Base-by-base conservation (phyloP, 2,329 filamentous ascomycete species). In the Allantophomopsis cytisporea region DNA sequence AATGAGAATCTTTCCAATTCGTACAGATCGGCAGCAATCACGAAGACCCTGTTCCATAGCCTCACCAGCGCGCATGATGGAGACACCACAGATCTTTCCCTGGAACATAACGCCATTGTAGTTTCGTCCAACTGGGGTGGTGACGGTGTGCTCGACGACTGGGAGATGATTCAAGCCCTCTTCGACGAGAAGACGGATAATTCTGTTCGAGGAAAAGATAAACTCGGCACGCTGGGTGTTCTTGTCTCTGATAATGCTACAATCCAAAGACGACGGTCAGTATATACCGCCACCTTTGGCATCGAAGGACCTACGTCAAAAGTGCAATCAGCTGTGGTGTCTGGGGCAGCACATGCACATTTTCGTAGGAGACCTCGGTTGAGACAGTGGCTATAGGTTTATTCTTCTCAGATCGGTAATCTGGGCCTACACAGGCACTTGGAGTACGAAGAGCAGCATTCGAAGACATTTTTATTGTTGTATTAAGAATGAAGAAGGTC, bases 131-230 rank as follows among this genome's bases (percentile, higher is more conserved):
- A 95, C 83, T 1, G 91, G 91, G 6, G 91, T 96, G 33, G 81
- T 93, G 54, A 98, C 83, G 21, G 80, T 78, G 53, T 93, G 85
- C 55, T 86, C 81, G 39, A 94, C 78, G 14, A 94, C 86, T 1
- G 91, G 91, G 33, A 98, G 73, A 60, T 98, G 91, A 61, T 98
- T 98, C 40, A 98, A 70, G 4, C 91, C 91, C 63, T 98, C 91
- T 62, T 98, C 91, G 32, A 98, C 91, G 6, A 98, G 73, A 33
- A 98, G 71, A 23, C 91, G 85, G 59, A 96, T 96, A 59, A 98
- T 96, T 43, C 91, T 79, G 64, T 98, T 98, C 34, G 88, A 94
- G 66, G 96, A 94, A 65, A 98, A 98, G 57, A 98, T 95, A 60
- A 98, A 98, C 61, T 98, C 91, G 45, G 87, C 91, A 43, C 91